Evolutionary conservation across 2,329 filamentous ascomycete species (phyloP), one percentile per base, ranked within the genome.

Genomic region (Neonectria neomacrospora): DNA sequence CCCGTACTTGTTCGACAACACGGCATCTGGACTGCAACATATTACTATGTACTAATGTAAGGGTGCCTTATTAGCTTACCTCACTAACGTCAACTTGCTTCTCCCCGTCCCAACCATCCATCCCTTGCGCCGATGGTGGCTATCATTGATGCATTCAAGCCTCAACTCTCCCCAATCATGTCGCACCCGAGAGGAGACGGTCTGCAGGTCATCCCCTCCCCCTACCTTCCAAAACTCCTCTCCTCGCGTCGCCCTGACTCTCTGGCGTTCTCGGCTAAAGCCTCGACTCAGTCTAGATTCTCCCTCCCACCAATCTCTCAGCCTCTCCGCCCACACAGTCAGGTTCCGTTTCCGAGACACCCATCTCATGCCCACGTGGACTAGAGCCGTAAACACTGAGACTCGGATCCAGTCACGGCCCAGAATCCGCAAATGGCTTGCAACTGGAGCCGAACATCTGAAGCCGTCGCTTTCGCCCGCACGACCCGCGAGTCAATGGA

Each of bases 351-450:
- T 57, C 47, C 54, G 61, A 58, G 45, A 54, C 58, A 62, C 50
- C 50, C 34, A 32, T 59, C 58, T 63, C 37, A 59, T 50, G 26
- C 63, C 71, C 71, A 72, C 66, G 67, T 73, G 70, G 58, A 64
- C 63, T 58, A 68, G 63, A 64, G 58, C 63, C 65, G 67, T 55
- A 41, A 50, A 39, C 54, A 57, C 62, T 56, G 57, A 69, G 65
- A 65, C 65, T 47, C 64, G 59, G 54, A 42, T 52, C 65, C 68
- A 68, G 61, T 67, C 61, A 54, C 39, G 58, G 42, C 55, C 53
- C 50, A 60, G 48, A 28, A 52, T 28, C 16, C 14, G 20, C 47
- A 52, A 26, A 58, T 65, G 42, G 61, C 61, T 57, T 59, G 48
- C 28, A 20, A 20, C 61, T 59, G 47, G 59, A 14, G 34, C 34